Evolutionary conservation across 352 stramenopile species (phyloP).

Genomic region (Pythium guiyangense): DNA sequence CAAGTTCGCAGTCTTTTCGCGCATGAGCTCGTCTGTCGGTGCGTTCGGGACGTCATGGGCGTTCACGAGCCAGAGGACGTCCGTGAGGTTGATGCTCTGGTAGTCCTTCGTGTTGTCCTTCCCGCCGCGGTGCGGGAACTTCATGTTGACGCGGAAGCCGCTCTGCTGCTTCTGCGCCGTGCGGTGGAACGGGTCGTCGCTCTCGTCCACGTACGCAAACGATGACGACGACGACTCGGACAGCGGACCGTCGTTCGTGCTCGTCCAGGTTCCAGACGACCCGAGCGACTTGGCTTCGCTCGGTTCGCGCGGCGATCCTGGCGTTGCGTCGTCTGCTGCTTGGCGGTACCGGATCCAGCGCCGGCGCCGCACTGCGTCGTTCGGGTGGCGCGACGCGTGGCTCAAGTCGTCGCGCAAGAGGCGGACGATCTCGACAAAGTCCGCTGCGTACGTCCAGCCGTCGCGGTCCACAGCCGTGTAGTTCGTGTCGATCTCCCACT

Average conservation of each 20-base stretch:
- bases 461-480: constrained; percentile 80
- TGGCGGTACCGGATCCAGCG: constrained; percentile 79
- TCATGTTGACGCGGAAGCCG: constrained; percentile 82
- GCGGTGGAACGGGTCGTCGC: constrained; percentile 83
- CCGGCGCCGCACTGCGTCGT: constrained; percentile 67
- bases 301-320: constrained; percentile 44
- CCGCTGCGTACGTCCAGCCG: constrained; percentile 79
- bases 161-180: constrained; percentile 84
- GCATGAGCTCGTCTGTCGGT: constrained; percentile 80
- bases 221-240: constrained; percentile 17
- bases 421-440: constrained; percentile 77
- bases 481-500: constrained; percentile 81
- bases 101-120: constrained; percentile 90
- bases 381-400: constrained; percentile 78
- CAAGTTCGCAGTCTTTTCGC: constrained; percentile 85
- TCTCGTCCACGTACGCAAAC: constrained; percentile 43
- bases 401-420: constrained; percentile 76
- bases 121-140: constrained; percentile 71
- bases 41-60: constrained; percentile 64
- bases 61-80: constrained; percentile 85
- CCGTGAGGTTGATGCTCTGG: constrained; percentile 76
- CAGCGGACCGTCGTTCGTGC: constrained; percentile 20
- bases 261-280: constrained; percentile 43
- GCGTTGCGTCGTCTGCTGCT: constrained; percentile 28
- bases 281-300: constrained; percentile 10